Base-by-base conservation (phyloP, 371 early-diverging fungal genomes). In the Coemansia sp. region DNA sequence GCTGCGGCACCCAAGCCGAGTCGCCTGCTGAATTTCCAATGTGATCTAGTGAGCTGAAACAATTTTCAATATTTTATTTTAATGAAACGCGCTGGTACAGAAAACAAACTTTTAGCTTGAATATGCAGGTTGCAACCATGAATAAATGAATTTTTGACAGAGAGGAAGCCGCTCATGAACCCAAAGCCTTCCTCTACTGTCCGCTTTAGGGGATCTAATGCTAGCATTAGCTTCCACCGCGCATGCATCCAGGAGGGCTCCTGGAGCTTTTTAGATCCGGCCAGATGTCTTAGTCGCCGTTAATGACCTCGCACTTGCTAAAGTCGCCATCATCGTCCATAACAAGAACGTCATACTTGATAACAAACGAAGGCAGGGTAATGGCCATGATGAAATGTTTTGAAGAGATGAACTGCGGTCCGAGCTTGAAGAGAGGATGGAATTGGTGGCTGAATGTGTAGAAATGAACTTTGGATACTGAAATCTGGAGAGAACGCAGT, bases 251-350 rank as follows among this genome's bases (percentile, higher is more conserved):
- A 16, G 30, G 14, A 28, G 18, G 1, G 16, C n/a, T 28, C 55
- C 25, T 25, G 26, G 55, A 16, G 26, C 6, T 28, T 28, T 53
- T 54, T 54, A 16, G 44, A 44, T n/a, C 5, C 26, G 16, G 21
- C 12, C 14, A 44, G 44, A 44, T 44, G 55, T 28, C n/a, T 30
- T 54, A 54, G 55, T 54, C 55, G 55, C 25, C 30, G 55, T 30
- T 54, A 23, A 54, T 25, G 12, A 67, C 37, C 7, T 72, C 64
- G 18, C 21, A 54, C 61, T 68, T 72, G 61, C 48, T 26, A 40
- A 72, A 9, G 26, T 53, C 39, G 52, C 72, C 72, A 18, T 72
- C 52, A 18, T 72, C 69, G 23, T 68, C 61, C 16, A 72, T 59
- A 37, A 61, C 16, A 5, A 68, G 50, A 9, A 72, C 65, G 30